These are phyloP conservation scores for Stachybotrys echinatus DNA, from an alignment of 2,329 filamentous ascomycete species.

Conservation along the genomic window DNA sequence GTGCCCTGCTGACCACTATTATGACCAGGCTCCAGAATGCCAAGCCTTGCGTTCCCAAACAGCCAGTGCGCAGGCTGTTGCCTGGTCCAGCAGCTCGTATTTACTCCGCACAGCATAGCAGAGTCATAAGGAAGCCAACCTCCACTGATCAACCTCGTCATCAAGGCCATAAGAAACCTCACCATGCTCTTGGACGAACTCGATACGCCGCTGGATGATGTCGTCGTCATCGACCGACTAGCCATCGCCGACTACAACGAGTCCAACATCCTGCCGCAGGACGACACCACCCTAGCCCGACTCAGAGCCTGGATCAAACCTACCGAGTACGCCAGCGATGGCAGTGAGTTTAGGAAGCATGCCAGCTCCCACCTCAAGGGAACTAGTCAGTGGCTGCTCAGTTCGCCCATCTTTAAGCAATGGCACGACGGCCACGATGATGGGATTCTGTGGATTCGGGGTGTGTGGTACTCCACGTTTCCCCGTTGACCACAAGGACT, in stretches of 20 bases:
- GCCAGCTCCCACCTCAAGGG: conserved; percentile 9
- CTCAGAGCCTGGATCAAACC: conserved; percentile 21
- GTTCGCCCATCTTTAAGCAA: conserved; percentile 4
- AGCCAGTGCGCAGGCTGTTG: no score
- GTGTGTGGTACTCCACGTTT: not conserved
- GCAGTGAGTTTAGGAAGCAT: conserved; percentile 18
- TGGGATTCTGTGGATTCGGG: conserved; percentile 11
- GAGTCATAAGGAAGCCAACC: no score
- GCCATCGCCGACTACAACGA: conserved; percentile 22
- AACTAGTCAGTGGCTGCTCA: conserved; percentile 9
- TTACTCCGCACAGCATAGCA: no score
- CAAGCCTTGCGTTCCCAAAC: no score
- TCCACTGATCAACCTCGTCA: no score
- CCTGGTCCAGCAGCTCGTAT: no score
- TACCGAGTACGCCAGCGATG: conserved; percentile 14
- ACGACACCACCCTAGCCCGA: conserved; percentile 5
- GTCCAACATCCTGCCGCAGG: conserved; percentile 19
- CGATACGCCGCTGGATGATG: not conserved
- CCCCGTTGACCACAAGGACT: not conserved
- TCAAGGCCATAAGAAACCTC: no score
- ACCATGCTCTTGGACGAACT: not conserved
- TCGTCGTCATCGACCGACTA: conserved; percentile 55
- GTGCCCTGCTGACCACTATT: no score
- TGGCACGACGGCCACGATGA: conserved; percentile 7
- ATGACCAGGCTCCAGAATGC: no score